Base-by-base conservation (phyloP, 2,329 filamentous ascomycete genomes). In the Aspergillus sp. region DNA sequence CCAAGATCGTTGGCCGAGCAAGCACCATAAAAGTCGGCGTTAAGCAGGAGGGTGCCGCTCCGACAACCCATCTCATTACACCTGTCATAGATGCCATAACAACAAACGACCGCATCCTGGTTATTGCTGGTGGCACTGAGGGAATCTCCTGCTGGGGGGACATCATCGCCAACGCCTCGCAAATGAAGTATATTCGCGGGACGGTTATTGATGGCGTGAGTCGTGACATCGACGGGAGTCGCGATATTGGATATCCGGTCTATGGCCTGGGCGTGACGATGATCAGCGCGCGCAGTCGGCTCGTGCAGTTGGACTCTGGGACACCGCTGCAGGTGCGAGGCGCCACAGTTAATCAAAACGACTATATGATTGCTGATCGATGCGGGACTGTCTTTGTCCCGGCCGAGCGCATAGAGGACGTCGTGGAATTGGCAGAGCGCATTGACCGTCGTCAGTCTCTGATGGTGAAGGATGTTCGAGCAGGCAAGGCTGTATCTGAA, bases 211-310 rank as follows among this genome's bases (percentile, higher is more conserved):
- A 72, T 35, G 70, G 70, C 17, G 64, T 70, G 66, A 67, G 69
- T 37, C 69, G 70, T 6, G 70, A 72, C 14, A 72, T 74, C 11
- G 68, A 73, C 35, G 72, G 71, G 5, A 69, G 70, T 37, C 68
- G 68, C 1, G 68, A 73, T 0, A 61, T 68, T 17, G 62, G 65
- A 19, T 75, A 73, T 55, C 71, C 72, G 11, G 68, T 74, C 5
- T 74, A 68, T 51, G 71, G 72, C 35, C 65, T 66, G 2, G 70
- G 70, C 0, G 65, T 70, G 7, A 69, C 64, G 0, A 73, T 73
- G 67, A 66, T 73, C 5, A 49, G 46, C 9, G 46, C n/a, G 9
- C 15, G 46, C 1, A 49, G 15, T 6, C 17, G 46, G 4, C 27
- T 49, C 2, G 46, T 49, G 8, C 46, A 49, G 46, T 11, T 49